These are phyloP conservation scores for Lasiodiplodia sp. DNA, from an alignment of 2,329 filamentous ascomycete genomes.

Conservation along the genomic window DNA sequence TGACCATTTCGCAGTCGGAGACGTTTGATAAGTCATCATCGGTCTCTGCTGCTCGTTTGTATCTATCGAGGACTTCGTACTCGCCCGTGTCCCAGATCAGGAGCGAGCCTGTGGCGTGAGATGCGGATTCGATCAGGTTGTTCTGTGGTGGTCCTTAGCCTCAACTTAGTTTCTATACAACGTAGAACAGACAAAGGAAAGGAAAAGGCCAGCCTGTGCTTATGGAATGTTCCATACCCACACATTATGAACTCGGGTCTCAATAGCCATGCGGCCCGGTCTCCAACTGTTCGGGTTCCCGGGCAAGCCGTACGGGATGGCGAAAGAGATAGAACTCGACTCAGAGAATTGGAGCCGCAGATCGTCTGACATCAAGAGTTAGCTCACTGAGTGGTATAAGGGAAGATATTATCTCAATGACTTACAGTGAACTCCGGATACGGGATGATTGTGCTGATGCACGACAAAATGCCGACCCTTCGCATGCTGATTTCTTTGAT, in stretches of 20 bases:
- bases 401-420: neutral
- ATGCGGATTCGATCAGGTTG: conserved; percentile 54
- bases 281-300: conserved; percentile 51
- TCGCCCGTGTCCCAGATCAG: conserved; percentile 57
- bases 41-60: neutral
- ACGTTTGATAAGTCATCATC: neutral
- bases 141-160: conserved; percentile 39
- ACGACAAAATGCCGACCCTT: conserved; percentile 67
- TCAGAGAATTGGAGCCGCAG: conserved; percentile 73
- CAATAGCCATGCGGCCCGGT: conserved; percentile 52
- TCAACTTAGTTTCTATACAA: too few relatives aligned
- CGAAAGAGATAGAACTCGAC: conserved; percentile 68
- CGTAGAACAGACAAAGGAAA: neutral
- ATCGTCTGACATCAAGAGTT: conserved; percentile 55
- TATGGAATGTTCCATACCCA: conserved; percentile 40
- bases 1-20: neutral
- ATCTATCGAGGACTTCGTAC: conserved; percentile 46
- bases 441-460: conserved; percentile 76
- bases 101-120: conserved; percentile 51
- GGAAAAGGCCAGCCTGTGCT: conserved; percentile 20
- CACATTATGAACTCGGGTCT: conserved; percentile 54
- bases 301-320: conserved; percentile 53
- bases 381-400: too few relatives aligned
- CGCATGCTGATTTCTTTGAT: conserved; percentile 54
- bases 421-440: conserved; percentile 67